Percentiles rank a stretch among this genome's conserved stretches.
These are phyloP conservation scores for Euphrasia arctica DNA, from an alignment of 305 asterid genomes.

Conservation along the genomic window DNA sequence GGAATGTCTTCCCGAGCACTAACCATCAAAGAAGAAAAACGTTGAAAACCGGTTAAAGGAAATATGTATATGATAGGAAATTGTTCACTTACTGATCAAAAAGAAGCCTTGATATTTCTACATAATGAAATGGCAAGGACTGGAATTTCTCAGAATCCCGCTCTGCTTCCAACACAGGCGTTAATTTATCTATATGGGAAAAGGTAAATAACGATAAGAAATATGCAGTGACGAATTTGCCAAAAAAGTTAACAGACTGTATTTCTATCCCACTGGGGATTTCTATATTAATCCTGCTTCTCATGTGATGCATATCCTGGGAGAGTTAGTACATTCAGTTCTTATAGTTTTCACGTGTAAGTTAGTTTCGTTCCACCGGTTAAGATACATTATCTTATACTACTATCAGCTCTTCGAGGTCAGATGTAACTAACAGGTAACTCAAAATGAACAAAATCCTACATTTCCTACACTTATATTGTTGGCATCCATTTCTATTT, in stretches of 20 bases:
- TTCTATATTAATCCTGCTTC: no score
- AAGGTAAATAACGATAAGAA: constrained; percentile 23
- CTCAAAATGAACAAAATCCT: no score
- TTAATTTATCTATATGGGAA: constrained; percentile 53
- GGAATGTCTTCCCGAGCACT: constrained; percentile 90
- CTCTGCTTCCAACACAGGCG: constrained; percentile 84
- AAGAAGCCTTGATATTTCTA: constrained; percentile 91
- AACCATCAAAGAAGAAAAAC: constrained; percentile 25
- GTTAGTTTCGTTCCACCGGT: no score
- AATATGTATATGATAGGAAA: constrained; percentile 17
- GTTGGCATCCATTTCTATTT: no score
- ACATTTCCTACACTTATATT: no score
- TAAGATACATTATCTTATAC: no score
- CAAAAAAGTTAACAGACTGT: no score
- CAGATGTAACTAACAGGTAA: no score
- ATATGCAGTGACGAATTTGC: not conserved
- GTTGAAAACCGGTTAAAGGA: constrained; percentile 19
- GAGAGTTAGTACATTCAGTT: no score
- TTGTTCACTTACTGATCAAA: constrained; percentile 67
- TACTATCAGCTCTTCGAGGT: no score
- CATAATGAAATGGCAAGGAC: constrained; percentile 91
- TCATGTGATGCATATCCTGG: not conserved
- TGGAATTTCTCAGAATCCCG: constrained; percentile 85
- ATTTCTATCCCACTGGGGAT: not conserved
- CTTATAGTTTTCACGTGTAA: not conserved